These are phyloP conservation scores for Pulchroboletus neoregius DNA, from an alignment of 1,284 basidiomycete genomes.

Conservation along the genomic window DNA sequence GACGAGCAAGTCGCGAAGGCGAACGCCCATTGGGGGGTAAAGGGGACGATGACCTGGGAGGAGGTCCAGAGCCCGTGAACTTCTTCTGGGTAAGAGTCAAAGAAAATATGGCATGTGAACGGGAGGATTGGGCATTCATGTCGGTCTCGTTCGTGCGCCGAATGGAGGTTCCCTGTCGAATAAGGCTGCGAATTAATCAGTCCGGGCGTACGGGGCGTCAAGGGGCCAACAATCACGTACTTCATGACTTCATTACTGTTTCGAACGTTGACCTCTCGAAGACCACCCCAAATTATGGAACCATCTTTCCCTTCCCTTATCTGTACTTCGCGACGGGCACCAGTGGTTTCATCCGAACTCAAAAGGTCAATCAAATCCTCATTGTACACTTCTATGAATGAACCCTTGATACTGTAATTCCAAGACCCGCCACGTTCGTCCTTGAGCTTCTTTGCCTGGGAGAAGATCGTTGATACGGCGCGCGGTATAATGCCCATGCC, in stretches of 20 bases:
- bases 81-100: constrained; percentile 90
- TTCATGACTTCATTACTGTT: constrained; percentile 88
- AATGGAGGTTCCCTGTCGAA: constrained; percentile 84
- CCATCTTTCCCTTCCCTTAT: constrained; percentile 97
- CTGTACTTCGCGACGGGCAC: constrained; percentile 78
- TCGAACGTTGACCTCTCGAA: constrained; percentile 86
- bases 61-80: constrained; percentile 59
- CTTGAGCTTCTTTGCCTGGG: constrained; percentile 70
- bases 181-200: constrained; percentile 47
- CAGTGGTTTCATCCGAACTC: constrained; percentile 61
- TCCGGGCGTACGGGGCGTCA: constrained; percentile 3
- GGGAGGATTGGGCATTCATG: constrained; percentile 98
- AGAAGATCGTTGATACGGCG: constrained; percentile 89
- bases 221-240: constrained; percentile 44
- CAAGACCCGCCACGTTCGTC: constrained; percentile 70
- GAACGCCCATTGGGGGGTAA: constrained; percentile 67
- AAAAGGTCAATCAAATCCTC: constrained; percentile 93
- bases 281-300: constrained; percentile 94
- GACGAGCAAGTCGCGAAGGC: constrained; percentile 72
- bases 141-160: constrained; percentile 96
- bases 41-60: constrained; percentile 72
- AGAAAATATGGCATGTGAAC: constrained; percentile 98
- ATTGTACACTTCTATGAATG: constrained; percentile 97
- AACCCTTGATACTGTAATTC: constrained; percentile 75
- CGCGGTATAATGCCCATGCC: constrained; percentile 94